Conservation (phyloP, 139 green algal genomes). For the Coelastrella sp. region DNA sequence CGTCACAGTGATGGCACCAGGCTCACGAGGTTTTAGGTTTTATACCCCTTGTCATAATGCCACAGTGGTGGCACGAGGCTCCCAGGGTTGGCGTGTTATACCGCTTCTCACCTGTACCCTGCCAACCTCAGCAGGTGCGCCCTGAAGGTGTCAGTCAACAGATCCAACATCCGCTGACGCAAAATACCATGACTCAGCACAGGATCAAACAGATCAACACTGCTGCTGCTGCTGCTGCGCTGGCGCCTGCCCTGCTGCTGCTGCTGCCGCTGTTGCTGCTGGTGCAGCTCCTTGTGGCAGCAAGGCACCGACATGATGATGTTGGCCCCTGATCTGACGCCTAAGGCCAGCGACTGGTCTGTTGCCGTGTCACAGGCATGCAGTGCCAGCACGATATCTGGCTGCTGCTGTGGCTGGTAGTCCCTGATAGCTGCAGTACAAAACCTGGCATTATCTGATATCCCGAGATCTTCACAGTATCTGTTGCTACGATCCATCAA, state of each 20-base stretch:
- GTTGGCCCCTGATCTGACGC: conserved; percentile 50
- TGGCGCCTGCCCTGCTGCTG: not conserved
- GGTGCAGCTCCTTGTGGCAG: conserved; percentile 77
- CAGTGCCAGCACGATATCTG: conserved; percentile 72
- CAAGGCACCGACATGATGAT: conserved; percentile 73
- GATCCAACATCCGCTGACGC: conserved; percentile 67
- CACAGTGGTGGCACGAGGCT: not conserved
- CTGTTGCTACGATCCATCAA: conserved; percentile 60
- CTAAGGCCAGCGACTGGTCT: conserved; percentile 70
- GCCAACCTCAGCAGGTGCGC: conserved; percentile 51
- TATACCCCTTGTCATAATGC: too few relatives aligned
- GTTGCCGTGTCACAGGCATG: conserved; percentile 82
- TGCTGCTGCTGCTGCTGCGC: conserved; percentile 26
- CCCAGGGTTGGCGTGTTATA: not conserved
- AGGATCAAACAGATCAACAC: conserved; percentile 39
- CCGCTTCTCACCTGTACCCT: conserved; percentile 52
- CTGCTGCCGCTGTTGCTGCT: conserved; percentile 38
- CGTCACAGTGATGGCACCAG: too few relatives aligned
- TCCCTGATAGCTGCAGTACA: conserved; percentile 45
- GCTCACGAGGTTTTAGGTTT: too few relatives aligned
- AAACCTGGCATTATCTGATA: conserved; percentile 42
- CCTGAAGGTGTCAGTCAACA: conserved; percentile 69
- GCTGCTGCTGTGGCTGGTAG: conserved; percentile 32
- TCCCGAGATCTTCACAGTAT: conserved; percentile 41
- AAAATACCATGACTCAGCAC: conserved; percentile 72